Conservation (phyloP, 2,329 filamentous ascomycete genomes). For the Aspergillus brunneoviolaceus region DNA sequence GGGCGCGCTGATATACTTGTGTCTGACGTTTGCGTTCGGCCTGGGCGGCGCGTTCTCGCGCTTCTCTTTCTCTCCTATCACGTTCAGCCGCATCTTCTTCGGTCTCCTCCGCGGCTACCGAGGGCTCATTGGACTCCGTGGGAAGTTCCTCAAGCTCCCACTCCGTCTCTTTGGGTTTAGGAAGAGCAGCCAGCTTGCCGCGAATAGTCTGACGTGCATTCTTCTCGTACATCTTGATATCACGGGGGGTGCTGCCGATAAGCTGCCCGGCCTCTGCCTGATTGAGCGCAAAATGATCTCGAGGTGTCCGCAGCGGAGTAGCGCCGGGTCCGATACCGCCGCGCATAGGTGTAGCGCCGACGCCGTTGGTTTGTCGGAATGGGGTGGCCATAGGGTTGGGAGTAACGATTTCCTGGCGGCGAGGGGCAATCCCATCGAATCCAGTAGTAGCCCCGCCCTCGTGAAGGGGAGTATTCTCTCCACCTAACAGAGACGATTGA, state of each 20-base stretch:
- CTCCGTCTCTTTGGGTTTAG: conserved; percentile 88
- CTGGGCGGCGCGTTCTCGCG: conserved; percentile 62
- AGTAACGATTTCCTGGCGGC: conserved; percentile 78
- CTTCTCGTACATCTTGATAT: conserved; percentile 70
- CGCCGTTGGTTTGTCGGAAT: conserved; percentile 64
- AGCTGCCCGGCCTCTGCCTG: conserved; percentile 64
- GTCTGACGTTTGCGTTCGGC: conserved; percentile 78
- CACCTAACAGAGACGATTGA: conserved; percentile 87
- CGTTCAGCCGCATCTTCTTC: conserved; percentile 71
- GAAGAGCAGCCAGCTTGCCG: conserved; percentile 68
- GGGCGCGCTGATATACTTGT: conserved; percentile 81
- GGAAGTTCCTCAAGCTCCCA: conserved; percentile 88
- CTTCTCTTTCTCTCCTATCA: conserved; percentile 65
- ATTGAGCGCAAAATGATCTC: conserved; percentile 85
- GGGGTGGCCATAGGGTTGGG: conserved; percentile 96
- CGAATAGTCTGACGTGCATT: conserved; percentile 67
- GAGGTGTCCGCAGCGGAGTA: conserved; percentile 82
- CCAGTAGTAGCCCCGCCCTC: conserved; percentile 81
- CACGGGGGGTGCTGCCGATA: conserved; percentile 72
- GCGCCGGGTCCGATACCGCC: conserved; percentile 66
- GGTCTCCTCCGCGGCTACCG: conserved; percentile 50
- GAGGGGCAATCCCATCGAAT: conserved; percentile 79
- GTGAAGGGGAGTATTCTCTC: conserved; percentile 86
- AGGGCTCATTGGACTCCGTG: conserved; percentile 69
- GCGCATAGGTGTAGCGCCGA: conserved; percentile 64